A percentile compares a stretch with the other conserved stretches of the same genome.
phyloP scores from a whole-genome alignment of 768 basidiomycete genomes.

The Sutorius australiensis region DNA sequence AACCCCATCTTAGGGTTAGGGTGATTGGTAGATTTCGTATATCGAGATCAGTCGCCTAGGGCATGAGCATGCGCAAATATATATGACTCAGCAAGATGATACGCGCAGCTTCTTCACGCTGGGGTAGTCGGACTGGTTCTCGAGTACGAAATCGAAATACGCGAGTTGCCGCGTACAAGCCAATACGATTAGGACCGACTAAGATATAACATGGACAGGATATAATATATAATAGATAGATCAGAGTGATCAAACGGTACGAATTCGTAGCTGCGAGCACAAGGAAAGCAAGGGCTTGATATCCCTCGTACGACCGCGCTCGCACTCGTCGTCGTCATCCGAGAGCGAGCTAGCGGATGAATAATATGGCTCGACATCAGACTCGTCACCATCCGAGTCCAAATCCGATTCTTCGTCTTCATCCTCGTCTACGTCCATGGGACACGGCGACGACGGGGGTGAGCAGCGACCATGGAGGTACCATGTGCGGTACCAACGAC shows the following conservation, averaged over 20 bases:
- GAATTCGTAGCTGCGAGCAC: slow-evolving; percentile 24
- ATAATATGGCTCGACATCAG: slow-evolving; percentile 17
- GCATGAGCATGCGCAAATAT: no score
- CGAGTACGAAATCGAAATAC: no score
- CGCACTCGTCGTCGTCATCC: slow-evolving; percentile 27
- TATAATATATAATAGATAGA: neutral
- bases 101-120: no score
- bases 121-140: no score
- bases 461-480: slow-evolving; percentile 37
- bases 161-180: no score
- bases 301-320: slow-evolving; percentile 40
- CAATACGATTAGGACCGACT: no score
- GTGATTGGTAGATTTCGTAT: no score
- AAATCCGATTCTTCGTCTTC: slow-evolving; percentile 36
- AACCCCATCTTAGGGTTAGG: no score
- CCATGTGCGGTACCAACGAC: slow-evolving; percentile 71
- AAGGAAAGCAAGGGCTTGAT: slow-evolving; percentile 38
- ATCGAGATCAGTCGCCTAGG: no score
- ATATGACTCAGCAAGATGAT: no score
- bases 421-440: slow-evolving; percentile 9
- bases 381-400: slow-evolving; percentile 25
- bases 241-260: slow-evolving; percentile 1
- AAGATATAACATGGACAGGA: neutral
- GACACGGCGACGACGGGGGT: slow-evolving; percentile 20
- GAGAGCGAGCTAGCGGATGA: slow-evolving; percentile 36